phyloP scores from a whole-genome alignment of 2,329 filamentous ascomycete species.

The Aspergillus sojae region DNA sequence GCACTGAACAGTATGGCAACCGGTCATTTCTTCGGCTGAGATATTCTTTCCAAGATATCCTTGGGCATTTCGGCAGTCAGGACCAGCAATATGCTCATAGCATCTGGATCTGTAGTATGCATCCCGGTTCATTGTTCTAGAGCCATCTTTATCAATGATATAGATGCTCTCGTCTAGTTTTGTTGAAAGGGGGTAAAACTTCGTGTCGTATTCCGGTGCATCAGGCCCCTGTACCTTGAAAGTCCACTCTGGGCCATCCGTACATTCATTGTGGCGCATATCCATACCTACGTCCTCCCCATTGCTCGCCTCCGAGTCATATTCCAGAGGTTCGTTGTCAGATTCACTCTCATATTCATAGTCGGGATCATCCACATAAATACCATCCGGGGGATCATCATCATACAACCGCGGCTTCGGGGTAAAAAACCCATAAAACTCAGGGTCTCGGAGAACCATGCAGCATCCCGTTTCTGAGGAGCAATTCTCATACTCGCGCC shows the following conservation, averaged over 20 bases:
- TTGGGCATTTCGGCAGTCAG: background rate
- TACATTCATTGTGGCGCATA: accelerated
- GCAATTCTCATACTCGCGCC: background rate
- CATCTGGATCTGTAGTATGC: background rate
- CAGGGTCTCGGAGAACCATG: background rate
- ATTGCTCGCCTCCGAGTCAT: background rate
- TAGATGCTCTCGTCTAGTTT: background rate
- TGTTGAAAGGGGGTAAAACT: background rate
- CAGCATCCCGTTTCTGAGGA: background rate
- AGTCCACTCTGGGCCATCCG: background rate
- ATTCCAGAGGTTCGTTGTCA: background rate
- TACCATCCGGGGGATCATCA: background rate
- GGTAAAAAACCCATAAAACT: background rate
- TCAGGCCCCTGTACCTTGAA: background rate
- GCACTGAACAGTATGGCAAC: background rate
- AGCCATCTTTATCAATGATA: background rate
- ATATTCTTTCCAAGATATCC: background rate
- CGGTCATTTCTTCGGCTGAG: background rate
- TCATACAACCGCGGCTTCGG: background rate
- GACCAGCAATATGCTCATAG: background rate
- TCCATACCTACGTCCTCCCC: background rate
- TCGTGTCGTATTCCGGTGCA: background rate
- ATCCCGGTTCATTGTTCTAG: background rate
- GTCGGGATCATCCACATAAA: background rate
- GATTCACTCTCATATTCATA: background rate